Percentiles rank a stretch among this genome's conserved stretches.
phyloP scores from a whole-genome alignment of 2,329 filamentous ascomycete species.

The Colletotrichum simmondsii region DNA sequence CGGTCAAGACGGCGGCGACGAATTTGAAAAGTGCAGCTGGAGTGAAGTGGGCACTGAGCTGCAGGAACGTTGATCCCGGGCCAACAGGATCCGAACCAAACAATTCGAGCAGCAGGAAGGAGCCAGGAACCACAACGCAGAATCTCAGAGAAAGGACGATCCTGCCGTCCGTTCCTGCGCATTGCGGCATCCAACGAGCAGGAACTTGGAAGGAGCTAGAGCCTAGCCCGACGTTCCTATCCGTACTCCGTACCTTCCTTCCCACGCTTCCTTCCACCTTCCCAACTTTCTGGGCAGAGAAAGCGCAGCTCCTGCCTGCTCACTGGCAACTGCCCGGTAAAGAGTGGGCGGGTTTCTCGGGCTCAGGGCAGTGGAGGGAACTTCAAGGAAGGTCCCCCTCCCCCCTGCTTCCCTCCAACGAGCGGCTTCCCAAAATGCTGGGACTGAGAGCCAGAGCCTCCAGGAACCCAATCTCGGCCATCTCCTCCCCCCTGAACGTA shows the following conservation, averaged over 20 bases:
- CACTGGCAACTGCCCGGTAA: too few relatives aligned
- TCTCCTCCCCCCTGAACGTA: constrained; percentile 25
- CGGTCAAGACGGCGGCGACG: background rate
- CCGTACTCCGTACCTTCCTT: too few relatives aligned
- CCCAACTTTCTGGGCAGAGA: background rate
- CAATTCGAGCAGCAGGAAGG: background rate
- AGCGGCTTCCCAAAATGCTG: constrained; percentile 31
- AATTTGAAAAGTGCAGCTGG: too few relatives aligned
- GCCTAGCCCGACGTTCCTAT: background rate
- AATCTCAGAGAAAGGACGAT: background rate
- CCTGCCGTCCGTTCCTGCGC: background rate
- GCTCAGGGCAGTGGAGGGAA: background rate
- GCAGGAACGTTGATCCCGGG: constrained; percentile 1
- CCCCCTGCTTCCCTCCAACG: constrained; percentile 5
- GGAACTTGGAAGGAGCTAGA: background rate
- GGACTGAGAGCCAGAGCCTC: constrained; percentile 28
- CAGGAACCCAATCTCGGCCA: constrained; percentile 21
- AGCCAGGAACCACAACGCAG: background rate
- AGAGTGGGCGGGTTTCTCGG: background rate
- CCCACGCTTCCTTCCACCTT: too few relatives aligned
- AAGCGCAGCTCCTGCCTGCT: background rate
- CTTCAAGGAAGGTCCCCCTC: background rate
- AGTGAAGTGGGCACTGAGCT: background rate
- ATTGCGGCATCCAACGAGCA: background rate
- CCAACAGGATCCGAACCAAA: constrained; percentile 2